A percentile compares a stretch with the other conserved stretches of the same genome.
phyloP scores from a whole-genome alignment of 1,139 yeast genomes.

The Blastobotrys capitulatus region DNA sequence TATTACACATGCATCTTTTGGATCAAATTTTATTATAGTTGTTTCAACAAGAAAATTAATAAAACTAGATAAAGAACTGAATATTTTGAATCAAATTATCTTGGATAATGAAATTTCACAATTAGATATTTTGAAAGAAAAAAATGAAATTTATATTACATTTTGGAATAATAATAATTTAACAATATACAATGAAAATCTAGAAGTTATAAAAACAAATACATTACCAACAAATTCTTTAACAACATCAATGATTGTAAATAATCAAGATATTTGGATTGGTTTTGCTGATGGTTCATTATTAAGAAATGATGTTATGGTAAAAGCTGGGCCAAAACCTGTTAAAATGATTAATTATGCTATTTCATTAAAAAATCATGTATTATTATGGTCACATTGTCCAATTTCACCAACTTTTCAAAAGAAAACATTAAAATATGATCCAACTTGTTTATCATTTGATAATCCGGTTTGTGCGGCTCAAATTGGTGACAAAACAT shows the following conservation, averaged over 20 bases:
- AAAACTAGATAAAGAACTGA: not conserved
- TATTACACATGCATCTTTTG: not conserved
- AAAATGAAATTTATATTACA: not conserved
- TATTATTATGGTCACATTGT: conserved; percentile 5
- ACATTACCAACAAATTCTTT: not conserved
- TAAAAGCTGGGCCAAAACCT: conserved; percentile 2
- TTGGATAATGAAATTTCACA: conserved; percentile 1
- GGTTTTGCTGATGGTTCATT: conserved; percentile 3
- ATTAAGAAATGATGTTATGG: not conserved
- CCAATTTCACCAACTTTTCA: not conserved
- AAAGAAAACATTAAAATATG: not conserved
- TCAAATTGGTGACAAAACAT: not conserved
- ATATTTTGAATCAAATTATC: not conserved
- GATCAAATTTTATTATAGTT: not conserved
- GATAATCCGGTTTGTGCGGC: conserved; percentile 2
- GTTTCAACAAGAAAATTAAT: not conserved
- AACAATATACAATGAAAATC: not conserved
- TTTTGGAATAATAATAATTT: not conserved
- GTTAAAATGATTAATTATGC: not conserved
- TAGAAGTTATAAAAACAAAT: not conserved
- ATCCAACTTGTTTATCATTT: not conserved
- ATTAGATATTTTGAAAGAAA: not conserved
- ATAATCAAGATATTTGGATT: not conserved
- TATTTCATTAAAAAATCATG: not conserved
- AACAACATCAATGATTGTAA: not conserved